Evolutionary conservation across 1,284 basidiomycete species (phyloP).

Genomic region (Ustilago trichophora): DNA sequence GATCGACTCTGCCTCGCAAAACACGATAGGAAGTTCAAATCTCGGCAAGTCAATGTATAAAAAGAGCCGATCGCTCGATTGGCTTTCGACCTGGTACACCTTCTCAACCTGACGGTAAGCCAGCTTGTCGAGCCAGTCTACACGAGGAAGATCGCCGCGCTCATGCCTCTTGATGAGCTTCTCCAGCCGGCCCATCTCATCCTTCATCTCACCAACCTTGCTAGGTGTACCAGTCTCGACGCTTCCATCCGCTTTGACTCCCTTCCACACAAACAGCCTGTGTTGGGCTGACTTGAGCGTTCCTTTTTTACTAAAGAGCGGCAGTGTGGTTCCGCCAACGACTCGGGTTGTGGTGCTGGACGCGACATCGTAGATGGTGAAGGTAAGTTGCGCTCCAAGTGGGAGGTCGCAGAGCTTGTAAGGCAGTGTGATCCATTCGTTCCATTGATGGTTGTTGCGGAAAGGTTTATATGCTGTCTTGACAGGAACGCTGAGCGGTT

Average conservation of each 20-base stretch:
- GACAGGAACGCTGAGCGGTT: constrained; percentile 86
- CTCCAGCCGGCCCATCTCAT: constrained; percentile 93
- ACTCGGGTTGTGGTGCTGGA: constrained; percentile 74
- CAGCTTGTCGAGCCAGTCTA: constrained; percentile 94
- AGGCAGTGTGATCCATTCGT: constrained; percentile 89
- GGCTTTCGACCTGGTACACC: constrained; percentile 49
- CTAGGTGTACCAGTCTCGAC: constrained; percentile 80
- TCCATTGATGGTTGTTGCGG: constrained; percentile 73
- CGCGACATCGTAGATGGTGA: constrained; percentile 90
- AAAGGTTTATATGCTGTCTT: constrained; percentile 92
- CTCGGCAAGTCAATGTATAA: constrained; percentile 93
- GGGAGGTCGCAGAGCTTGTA: constrained; percentile 91
- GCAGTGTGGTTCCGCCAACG: constrained; percentile 87
- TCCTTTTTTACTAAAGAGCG: constrained; percentile 88
- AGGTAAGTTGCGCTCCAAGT: constrained; percentile 83
- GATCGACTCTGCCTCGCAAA: constrained; percentile 71
- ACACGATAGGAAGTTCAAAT: constrained; percentile 99
- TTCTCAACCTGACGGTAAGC: constrained; percentile 93
- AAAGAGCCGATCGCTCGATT: constrained; percentile 69
- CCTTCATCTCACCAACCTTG: constrained; percentile 68
- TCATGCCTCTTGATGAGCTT: constrained; percentile 98
- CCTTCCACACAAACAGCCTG: constrained; percentile 83
- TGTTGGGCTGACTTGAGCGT: constrained; percentile 81
- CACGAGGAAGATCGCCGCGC: constrained; percentile 88
- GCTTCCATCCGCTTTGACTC: constrained; percentile 83